These are phyloP conservation scores for Ganoderma lucidum DNA, from an alignment of 1,284 basidiomycete species.

Conservation along the genomic window DNA sequence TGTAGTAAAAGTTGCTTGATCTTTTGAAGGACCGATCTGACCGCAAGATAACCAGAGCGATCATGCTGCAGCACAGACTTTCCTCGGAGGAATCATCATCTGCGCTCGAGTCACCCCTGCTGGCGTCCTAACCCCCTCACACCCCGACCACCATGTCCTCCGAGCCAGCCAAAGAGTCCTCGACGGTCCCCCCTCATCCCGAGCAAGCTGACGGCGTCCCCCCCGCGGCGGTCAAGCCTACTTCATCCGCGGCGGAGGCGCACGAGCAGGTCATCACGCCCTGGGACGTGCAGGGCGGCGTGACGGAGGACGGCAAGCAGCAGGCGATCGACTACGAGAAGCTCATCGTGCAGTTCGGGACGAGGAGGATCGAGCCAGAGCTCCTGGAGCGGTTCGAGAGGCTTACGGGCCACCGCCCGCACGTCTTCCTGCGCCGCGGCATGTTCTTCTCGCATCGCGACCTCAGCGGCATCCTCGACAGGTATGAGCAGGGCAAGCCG, in stretches of 20 bases:
- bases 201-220: slow-evolving; percentile 21
- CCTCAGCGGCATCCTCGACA: slow-evolving; percentile 92
- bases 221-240: slow-evolving; percentile 45
- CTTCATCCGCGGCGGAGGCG: slow-evolving; percentile 32
- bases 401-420: slow-evolving; percentile 91
- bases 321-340: slow-evolving; percentile 97
- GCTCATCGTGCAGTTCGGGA: slow-evolving; percentile 94
- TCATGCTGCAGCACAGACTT: slow-evolving; percentile 16
- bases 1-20: not conserved
- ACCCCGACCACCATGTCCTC: slow-evolving; percentile 26
- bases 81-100: slow-evolving; percentile 24
- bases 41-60: slow-evolving; percentile 22
- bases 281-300: slow-evolving; percentile 97
- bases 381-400: slow-evolving; percentile 91
- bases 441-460: slow-evolving; percentile 99
- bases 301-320: slow-evolving; percentile 89
- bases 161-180: slow-evolving; percentile 16
- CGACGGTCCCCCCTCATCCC: slow-evolving; percentile 26
- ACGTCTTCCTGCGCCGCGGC: slow-evolving; percentile 89
- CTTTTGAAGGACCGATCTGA: not conserved
- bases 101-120: slow-evolving; percentile 23
- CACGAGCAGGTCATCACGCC: slow-evolving; percentile 93
- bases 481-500: slow-evolving; percentile 96
- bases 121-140: slow-evolving; percentile 12
- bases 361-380: slow-evolving; percentile 79